Percentiles rank a stretch among this genome's conserved stretches.
phyloP scores from a whole-genome alignment of 2,329 filamentous ascomycete genomes.

The Nothomitra cinnamomea region DNA sequence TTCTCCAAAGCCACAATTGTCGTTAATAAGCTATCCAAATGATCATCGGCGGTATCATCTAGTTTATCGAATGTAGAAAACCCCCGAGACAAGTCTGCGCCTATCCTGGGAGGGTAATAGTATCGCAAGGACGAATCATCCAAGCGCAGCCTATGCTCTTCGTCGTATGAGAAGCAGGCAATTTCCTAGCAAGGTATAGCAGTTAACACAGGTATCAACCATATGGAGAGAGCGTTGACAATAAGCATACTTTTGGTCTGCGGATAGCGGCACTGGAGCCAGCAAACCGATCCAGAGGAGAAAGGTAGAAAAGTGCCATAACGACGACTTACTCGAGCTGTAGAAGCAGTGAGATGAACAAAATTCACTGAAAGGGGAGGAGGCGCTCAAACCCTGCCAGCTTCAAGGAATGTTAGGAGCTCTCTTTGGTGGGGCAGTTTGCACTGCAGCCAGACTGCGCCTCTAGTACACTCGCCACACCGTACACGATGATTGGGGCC shows the following conservation, averaged over 20 bases:
- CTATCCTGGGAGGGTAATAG: slow-evolving; percentile 64
- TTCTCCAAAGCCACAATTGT: slow-evolving; percentile 60
- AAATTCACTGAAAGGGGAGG: background rate
- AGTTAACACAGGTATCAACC: slow-evolving; percentile 11
- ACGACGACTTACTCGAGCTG: background rate
- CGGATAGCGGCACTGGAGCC: slow-evolving; percentile 54
- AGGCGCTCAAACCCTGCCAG: background rate
- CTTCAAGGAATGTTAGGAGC: too few species aligned
- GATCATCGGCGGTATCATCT: slow-evolving; percentile 69
- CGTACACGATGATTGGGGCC: too few species aligned
- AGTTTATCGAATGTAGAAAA: slow-evolving; percentile 71
- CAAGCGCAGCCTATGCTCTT: slow-evolving; percentile 57
- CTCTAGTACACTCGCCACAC: too few species aligned
- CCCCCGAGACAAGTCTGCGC: slow-evolving; percentile 59
- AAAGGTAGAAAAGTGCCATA: slow-evolving; percentile 38
- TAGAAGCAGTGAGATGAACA: slow-evolving; percentile 11
- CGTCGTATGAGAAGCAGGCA: slow-evolving; percentile 82
- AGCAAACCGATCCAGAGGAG: slow-evolving; percentile 51
- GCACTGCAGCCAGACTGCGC: too few species aligned
- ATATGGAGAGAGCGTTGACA: background rate
- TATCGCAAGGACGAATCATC: slow-evolving; percentile 70
- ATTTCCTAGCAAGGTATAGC: slow-evolving; percentile 49
- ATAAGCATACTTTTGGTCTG: slow-evolving; percentile 45
- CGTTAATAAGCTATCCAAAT: slow-evolving; percentile 67
- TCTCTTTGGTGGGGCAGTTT: too few species aligned